A percentile compares a stretch with the other conserved stretches of the same genome.
Conservation (phyloP, 192 early-diverging fungal species). For the Backusella luteola region DNA sequence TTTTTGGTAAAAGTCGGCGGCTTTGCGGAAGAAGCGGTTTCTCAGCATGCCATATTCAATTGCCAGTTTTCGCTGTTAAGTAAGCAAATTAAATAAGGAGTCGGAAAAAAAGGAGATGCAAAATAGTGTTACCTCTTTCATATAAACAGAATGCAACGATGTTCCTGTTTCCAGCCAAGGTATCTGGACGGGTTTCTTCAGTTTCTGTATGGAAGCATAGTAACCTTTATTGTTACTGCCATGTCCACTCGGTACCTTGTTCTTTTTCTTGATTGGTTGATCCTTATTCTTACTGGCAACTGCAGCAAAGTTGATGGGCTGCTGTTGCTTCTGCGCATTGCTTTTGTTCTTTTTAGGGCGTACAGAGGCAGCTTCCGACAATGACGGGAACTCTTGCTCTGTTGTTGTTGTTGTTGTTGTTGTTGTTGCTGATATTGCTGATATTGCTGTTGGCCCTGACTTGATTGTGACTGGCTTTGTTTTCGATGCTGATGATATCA, state of each 20-base stretch:
- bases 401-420: neutral
- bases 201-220: neutral
- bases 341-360: neutral
- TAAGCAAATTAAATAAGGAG: too few relatives aligned
- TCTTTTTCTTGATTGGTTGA: slow-evolving; percentile 13
- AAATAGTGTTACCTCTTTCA: slow-evolving; percentile 13
- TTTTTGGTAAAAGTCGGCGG: slow-evolving; percentile 41
- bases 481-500: neutral
- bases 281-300: slow-evolving; percentile 39
- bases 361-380: neutral
- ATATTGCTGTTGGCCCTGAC: neutral
- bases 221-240: neutral
- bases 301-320: slow-evolving; percentile 31
- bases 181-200: slow-evolving; percentile 31
- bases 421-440: neutral
- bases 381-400: slow-evolving; percentile 16
- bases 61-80: slow-evolving; percentile 39
- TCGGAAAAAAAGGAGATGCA: too few relatives aligned
- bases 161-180: slow-evolving; percentile 53
- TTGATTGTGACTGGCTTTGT: slow-evolving; percentile 5
- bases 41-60: slow-evolving; percentile 45
- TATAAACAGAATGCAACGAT: slow-evolving; percentile 36
- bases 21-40: slow-evolving; percentile 47
- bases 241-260: neutral
- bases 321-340: slow-evolving; percentile 11